Percentiles rank a stretch among this genome's conserved stretches.
These are phyloP conservation scores for Diaporthe batatas DNA, from an alignment of 2,329 filamentous ascomycete species.

Conservation along the genomic window DNA sequence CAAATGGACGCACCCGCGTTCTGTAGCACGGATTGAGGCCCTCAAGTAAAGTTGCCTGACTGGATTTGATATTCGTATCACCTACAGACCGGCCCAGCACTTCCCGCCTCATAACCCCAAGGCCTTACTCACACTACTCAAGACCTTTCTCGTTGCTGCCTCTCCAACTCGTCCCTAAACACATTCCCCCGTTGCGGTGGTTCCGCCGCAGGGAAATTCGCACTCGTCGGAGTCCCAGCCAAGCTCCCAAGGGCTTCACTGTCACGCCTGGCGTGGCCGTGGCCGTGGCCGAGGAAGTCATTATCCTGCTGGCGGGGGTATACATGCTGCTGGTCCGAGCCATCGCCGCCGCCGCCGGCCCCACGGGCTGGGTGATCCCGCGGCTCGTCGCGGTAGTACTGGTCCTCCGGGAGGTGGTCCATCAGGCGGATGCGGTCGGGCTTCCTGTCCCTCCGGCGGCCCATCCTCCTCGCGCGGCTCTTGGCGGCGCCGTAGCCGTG, in stretches of 20 bases:
- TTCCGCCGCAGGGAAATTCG: constrained; percentile 53
- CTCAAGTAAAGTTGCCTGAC: too few relatives aligned
- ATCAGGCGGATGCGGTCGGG: constrained; percentile 58
- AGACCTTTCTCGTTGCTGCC: constrained; percentile 59
- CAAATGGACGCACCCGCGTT: too few relatives aligned
- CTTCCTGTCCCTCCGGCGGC: constrained; percentile 53
- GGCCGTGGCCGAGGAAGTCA: constrained; percentile 43
- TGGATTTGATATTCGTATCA: too few relatives aligned
- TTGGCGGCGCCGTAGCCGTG: constrained; percentile 59
- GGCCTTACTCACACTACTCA: too few relatives aligned
- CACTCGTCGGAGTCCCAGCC: constrained; percentile 60
- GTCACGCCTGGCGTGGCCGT: constrained; percentile 53
- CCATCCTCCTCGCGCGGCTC: constrained; percentile 51
- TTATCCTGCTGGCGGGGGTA: constrained; percentile 49
- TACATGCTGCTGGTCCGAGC: constrained; percentile 44
- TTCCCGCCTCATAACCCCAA: not conserved
- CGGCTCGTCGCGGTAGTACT: constrained; percentile 44
- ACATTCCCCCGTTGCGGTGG: constrained; percentile 54
- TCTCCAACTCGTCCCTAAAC: constrained; percentile 64
- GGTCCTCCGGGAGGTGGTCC: constrained; percentile 49
- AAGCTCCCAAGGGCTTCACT: constrained; percentile 65
- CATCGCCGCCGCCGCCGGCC: not conserved
- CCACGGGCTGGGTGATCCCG: not conserved
- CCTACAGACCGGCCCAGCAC: too few relatives aligned
- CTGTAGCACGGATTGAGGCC: too few relatives aligned